Evolutionary conservation across 73 alveolate species (phyloP).

Genomic region (Diophrys sp.): DNA sequence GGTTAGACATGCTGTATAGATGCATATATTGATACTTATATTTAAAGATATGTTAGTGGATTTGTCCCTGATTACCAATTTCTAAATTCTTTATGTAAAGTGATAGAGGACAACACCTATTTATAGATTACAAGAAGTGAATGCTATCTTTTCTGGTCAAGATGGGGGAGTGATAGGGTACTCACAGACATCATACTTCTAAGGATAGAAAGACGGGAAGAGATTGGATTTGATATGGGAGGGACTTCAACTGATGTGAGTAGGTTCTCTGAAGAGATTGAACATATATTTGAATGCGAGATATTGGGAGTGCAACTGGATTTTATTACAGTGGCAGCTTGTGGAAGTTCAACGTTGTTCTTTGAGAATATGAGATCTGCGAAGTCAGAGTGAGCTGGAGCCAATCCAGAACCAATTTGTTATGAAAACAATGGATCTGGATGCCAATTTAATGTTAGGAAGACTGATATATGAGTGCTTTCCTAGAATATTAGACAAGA

Average conservation of each 20-base stretch:
- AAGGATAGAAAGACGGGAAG: slow-evolving; percentile 7
- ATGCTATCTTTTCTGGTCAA: slow-evolving; percentile 86
- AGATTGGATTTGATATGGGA: slow-evolving; percentile 96
- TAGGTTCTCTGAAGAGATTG: slow-evolving; percentile 39
- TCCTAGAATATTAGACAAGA: slow-evolving; percentile 82
- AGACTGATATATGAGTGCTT: slow-evolving; percentile 74
- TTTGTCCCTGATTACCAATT: slow-evolving; percentile 58
- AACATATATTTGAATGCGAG: slow-evolving; percentile 69
- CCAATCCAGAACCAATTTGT: slow-evolving; percentile 94
- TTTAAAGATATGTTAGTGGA: slow-evolving; percentile 52
- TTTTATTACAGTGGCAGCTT: slow-evolving; percentile 92
- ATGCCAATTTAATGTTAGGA: slow-evolving; percentile 79
- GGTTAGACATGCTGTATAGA: slow-evolving; percentile 74
- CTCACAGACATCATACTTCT: slow-evolving; percentile 45
- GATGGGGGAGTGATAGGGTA: slow-evolving; percentile 94
- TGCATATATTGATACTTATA: slow-evolving; percentile 77
- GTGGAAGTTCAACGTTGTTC: slow-evolving; percentile 86
- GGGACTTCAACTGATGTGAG: slow-evolving; percentile 98
- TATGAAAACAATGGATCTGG: slow-evolving; percentile 83
- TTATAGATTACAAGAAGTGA: slow-evolving; percentile 60
- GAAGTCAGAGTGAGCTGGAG: slow-evolving; percentile 90
- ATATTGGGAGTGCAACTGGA: slow-evolving; percentile 80
- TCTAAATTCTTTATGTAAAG: slow-evolving; percentile 75
- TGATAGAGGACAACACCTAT: slow-evolving; percentile 83
- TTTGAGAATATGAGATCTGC: slow-evolving; percentile 68